Percentiles rank a stretch among this genome's conserved stretches.
These are phyloP conservation scores for Rhodosporidiobolus odoratus DNA, from an alignment of 768 basidiomycete genomes.

Conservation along the genomic window DNA sequence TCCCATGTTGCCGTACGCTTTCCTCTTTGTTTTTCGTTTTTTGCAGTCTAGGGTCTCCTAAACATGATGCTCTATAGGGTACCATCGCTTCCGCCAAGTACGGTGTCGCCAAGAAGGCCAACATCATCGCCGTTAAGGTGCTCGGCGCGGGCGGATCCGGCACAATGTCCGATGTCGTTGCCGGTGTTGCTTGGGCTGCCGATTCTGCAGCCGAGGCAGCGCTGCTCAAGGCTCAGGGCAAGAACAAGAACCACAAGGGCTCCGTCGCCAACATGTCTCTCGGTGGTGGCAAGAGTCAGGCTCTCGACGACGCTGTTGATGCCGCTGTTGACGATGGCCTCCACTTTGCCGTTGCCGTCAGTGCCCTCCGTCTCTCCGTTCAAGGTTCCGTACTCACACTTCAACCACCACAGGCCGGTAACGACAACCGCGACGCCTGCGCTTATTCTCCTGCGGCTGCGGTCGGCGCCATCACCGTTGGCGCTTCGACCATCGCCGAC, in stretches of 20 bases:
- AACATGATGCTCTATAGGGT: constrained; percentile 30
- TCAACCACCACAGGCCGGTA: constrained; percentile 14
- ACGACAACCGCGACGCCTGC: constrained; percentile 69
- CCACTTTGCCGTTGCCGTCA: constrained; percentile 83
- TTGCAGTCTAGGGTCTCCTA: neutral
- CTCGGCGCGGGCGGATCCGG: constrained; percentile 92
- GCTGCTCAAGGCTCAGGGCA: constrained; percentile 53
- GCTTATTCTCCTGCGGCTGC: constrained; percentile 85
- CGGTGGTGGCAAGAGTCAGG: constrained; percentile 83
- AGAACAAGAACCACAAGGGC: constrained; percentile 85
- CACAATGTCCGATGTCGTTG: constrained; percentile 87
- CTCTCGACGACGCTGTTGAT: constrained; percentile 80
- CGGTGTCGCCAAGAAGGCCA: constrained; percentile 91
- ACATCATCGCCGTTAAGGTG: constrained; percentile 79
- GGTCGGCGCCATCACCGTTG: constrained; percentile 86
- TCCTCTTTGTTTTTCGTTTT: neutral
- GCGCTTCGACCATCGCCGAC: constrained; percentile 57
- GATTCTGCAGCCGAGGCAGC: constrained; percentile 55
- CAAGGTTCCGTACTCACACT: neutral
- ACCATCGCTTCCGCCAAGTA: constrained; percentile 90
- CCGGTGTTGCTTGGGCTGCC: constrained; percentile 77
- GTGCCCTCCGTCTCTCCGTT: neutral
- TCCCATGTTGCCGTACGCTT: constrained; percentile 44
- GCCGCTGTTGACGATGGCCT: constrained; percentile 73
- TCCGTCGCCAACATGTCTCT: constrained; percentile 91